Evolutionary conservation across 768 basidiomycete species (phyloP).

Genomic region (Boletus vermiculosoides): DNA sequence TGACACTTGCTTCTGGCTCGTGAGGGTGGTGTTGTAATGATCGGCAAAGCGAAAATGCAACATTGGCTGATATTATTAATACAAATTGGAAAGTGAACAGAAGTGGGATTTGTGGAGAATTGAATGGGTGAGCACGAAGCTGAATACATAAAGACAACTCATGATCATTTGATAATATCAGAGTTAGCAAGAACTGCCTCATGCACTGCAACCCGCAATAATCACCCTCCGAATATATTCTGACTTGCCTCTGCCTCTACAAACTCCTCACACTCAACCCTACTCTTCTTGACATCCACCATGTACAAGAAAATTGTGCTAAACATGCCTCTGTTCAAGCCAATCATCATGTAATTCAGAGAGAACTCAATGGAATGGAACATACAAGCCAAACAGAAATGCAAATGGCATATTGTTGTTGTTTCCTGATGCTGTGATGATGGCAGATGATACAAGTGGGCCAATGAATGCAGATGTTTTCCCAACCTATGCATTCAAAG

Average conservation of each 20-base stretch:
- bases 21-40: background rate
- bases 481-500: conserved; percentile 45
- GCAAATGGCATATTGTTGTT: conserved; percentile 78
- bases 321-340: conserved; percentile 14
- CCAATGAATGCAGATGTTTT: conserved; percentile 79
- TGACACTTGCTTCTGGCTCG: background rate
- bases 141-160: background rate
- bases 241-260: conserved; percentile 50
- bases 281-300: conserved; percentile 64
- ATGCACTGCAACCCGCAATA: background rate
- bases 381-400: conserved; percentile 68
- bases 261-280: conserved; percentile 61
- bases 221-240: conserved; percentile 34
- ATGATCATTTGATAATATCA: background rate
- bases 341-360: background rate
- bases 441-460: conserved; percentile 71
- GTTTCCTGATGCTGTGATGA: conserved; percentile 63
- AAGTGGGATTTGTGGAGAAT: too few species aligned
- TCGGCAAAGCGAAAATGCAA: background rate
- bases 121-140: background rate
- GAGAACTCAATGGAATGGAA: conserved; percentile 4
- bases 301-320: conserved; percentile 56
- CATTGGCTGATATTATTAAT: background rate
- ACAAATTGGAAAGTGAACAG: background rate
- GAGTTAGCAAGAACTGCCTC: background rate